Evolutionary conservation across 78 protist species (phyloP).

Genomic region (Dictyostelium capitatum): DNA sequence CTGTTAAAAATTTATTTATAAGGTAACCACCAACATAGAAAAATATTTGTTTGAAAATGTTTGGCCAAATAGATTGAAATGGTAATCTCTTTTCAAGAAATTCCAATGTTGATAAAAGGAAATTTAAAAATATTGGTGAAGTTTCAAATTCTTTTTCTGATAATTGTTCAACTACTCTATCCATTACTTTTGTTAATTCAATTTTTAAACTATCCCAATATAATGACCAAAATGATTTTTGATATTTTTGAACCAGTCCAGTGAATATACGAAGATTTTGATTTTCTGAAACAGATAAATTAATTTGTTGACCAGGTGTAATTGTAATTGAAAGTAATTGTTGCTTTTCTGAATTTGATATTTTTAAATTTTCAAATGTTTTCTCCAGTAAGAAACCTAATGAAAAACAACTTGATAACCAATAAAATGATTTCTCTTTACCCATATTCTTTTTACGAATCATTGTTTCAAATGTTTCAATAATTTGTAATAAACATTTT

Average conservation of each 20-base stretch:
- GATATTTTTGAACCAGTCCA: background rate
- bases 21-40: constrained; percentile 21
- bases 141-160: background rate
- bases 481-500: constrained; percentile 6
- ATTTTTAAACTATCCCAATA: constrained; percentile 41
- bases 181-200: constrained; percentile 34
- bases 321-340: constrained; percentile 14
- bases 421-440: constrained; percentile 66
- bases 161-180: constrained; percentile 12
- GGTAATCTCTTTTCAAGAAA: constrained; percentile 68
- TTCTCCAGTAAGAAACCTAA: constrained; percentile 26
- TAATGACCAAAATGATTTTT: constrained; percentile 52
- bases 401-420: constrained; percentile 53
- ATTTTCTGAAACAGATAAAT: background rate
- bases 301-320: background rate
- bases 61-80: constrained; percentile 54
- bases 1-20: constrained; percentile 12
- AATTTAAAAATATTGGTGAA: constrained; percentile 18
- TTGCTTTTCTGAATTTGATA: background rate
- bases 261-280: constrained; percentile 19
- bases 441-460: constrained; percentile 62
- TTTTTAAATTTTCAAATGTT: background rate
- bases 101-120: constrained; percentile 26
- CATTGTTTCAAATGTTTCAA: constrained; percentile 33
- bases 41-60: constrained; percentile 64